Conservation (phyloP, 1,284 basidiomycete genomes). For the Austroboletus niveus region DNA sequence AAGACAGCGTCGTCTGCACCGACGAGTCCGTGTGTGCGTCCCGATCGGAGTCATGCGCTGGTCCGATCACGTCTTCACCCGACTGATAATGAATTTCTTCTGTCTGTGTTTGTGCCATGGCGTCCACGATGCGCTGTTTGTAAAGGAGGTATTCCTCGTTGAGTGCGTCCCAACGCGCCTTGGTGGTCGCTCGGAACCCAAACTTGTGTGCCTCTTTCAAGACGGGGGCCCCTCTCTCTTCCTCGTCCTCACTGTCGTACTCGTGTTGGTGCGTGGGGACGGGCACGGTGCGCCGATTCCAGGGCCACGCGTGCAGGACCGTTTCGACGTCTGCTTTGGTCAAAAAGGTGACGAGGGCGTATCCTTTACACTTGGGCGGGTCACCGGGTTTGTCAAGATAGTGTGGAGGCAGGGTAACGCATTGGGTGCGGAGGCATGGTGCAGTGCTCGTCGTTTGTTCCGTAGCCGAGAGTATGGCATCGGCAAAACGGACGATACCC, state of each 20-base stretch:
- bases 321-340: constrained; percentile 37
- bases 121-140: constrained; percentile 48
- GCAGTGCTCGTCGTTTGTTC: not conserved
- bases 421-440: constrained; percentile 41
- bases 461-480: constrained; percentile 35
- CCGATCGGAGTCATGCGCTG: not conserved
- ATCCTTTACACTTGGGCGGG: constrained; percentile 62
- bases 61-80: not conserved
- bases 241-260: not conserved
- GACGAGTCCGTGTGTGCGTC: not conserved
- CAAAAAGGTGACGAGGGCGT: constrained; percentile 62
- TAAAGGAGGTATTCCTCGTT: constrained; percentile 65
- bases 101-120: constrained; percentile 35
- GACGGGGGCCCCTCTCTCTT: not conserved
- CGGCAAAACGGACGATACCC: constrained; percentile 46
- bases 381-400: constrained; percentile 55
- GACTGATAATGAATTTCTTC: constrained; percentile 18
- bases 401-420: constrained; percentile 55
- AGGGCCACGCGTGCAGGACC: constrained; percentile 57
- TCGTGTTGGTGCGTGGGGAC: not conserved
- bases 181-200: constrained; percentile 58
- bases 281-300: constrained; percentile 36
- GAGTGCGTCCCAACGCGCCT: constrained; percentile 57
- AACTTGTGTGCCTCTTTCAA: constrained; percentile 48
- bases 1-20: constrained; percentile 28